These are phyloP conservation scores for Zalaria obscura DNA, from an alignment of 2,329 filamentous ascomycete species.

Conservation along the genomic window DNA sequence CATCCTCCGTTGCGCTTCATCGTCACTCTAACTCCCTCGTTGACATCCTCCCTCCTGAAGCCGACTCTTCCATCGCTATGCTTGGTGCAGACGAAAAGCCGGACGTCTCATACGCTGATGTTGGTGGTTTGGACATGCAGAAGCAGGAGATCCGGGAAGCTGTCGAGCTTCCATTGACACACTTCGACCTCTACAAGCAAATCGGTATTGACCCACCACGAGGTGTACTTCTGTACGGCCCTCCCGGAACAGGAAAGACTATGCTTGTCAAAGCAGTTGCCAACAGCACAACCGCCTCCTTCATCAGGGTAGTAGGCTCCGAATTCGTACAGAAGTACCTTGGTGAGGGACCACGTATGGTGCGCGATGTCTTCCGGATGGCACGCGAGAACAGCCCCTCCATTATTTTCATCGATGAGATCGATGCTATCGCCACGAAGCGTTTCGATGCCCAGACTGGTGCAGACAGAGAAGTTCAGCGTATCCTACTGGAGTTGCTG, in stretches of 20 bases:
- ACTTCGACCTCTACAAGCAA: constrained; percentile 98
- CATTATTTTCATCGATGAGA: constrained; percentile 99
- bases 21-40: constrained; percentile 97
- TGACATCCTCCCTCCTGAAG: constrained; percentile 96
- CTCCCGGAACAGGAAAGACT: constrained; percentile 90
- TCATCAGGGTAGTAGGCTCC: constrained; percentile 94
- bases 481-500: constrained; percentile 89
- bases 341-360: constrained; percentile 95
- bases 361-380: constrained; percentile 98
- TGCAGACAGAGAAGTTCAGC: constrained; percentile 94
- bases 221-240: constrained; percentile 89
- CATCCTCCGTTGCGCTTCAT: constrained; percentile 92
- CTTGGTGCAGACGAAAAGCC: constrained; percentile 93
- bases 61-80: constrained; percentile 98
- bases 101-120: constrained; percentile 94
- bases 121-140: constrained; percentile 97
- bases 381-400: constrained; percentile 93
- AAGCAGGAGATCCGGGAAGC: constrained; percentile 99
- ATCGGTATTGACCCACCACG: constrained; percentile 97
- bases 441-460: constrained; percentile 98
- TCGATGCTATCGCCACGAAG: constrained; percentile 97
- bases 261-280: constrained; percentile 98
- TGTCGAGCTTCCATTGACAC: constrained; percentile 88
- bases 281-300: constrained; percentile 94
- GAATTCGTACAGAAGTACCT: constrained; percentile 99